Base-by-base conservation (phyloP, 805 yeast species). In the Yarrowia phangngaensis region DNA sequence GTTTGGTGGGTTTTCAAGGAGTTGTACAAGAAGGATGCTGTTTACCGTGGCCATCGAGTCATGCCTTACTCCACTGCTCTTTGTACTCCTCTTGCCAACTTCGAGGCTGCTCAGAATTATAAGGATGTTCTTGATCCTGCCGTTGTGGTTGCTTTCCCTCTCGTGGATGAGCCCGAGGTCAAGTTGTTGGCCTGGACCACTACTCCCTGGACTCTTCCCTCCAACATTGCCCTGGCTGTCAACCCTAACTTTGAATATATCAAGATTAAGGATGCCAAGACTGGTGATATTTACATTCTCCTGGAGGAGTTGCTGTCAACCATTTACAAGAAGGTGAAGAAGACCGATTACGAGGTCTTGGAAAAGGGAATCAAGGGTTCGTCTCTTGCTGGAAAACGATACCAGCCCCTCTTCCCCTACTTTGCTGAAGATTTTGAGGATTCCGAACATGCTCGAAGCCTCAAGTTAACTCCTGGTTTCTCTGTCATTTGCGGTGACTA, bases 61-160 rank as follows among this genome's bases (percentile, higher is more conserved):
- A 92, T 92, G 99, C 99, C 99, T 35, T 92, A 92, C 69, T 90
- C 97, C 20, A 90, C 97, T 30, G 99, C 95, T 51, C 82, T 85
- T 56, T 90, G 97, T 29, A 92, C 99, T 47, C 95, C 98, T 23
- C 74, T 92, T 64, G 86, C 95, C 53, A 92, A 92, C 70, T 92
- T 92, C 61, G 99, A 92, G 73, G 97, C 98, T 54, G 97, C 89
- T 69, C 95, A 88, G 67, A 92, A 92, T 67, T 92, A 92, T 74
- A 92, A 92, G 72, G 97, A 92, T 53, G 97, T 92, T 43, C 76
- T 79, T 54, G 99, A 92, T 67, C 99, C 99, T 8, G 95, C 96
- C 8, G 89, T 94, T 43, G 88, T 96, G 53, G 69, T 92, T 58
- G 95, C 87, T 20, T 94, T 92, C 75, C 84, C 85, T 55, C 71